A percentile compares a stretch with the other conserved stretches of the same genome.
Conservation (phyloP, 306 rosid species). For the Pterocarpus macrocarpus region DNA sequence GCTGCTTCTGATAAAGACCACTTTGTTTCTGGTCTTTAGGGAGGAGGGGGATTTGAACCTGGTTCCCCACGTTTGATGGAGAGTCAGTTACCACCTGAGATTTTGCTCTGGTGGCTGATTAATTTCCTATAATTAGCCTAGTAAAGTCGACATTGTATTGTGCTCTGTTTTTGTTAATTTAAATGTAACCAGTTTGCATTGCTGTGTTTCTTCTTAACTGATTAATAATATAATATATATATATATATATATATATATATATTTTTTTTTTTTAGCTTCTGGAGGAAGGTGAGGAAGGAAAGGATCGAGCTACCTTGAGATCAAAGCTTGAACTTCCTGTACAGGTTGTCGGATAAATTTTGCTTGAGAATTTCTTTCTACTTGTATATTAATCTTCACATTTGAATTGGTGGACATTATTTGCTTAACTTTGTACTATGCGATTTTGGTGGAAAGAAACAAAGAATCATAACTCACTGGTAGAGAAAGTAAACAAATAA, state of each 20-base stretch:
- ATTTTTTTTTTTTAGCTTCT: constrained; percentile 60
- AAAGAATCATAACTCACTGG: constrained; percentile 11
- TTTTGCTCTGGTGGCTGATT: constrained; percentile 23
- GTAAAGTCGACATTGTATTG: constrained; percentile 28
- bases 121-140: constrained; percentile 12
- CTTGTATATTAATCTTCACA: constrained; percentile 15
- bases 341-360: constrained; percentile 71
- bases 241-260: constrained; percentile 29
- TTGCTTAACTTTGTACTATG: constrained; percentile 21
- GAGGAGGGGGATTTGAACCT: too few species aligned
- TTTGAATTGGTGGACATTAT: constrained; percentile 39
- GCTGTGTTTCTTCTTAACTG: constrained; percentile 34
- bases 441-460: constrained; percentile 37
- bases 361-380: constrained; percentile 16
- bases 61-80: too few species aligned
- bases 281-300: constrained; percentile 99
- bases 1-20: too few species aligned
- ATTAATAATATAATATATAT: constrained; percentile 34
- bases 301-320: constrained; percentile 86
- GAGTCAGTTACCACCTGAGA: neutral
- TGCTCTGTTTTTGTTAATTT: constrained; percentile 17
- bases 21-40: too few species aligned
- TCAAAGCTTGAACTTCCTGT: constrained; percentile 99
- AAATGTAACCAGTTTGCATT: constrained; percentile 17
- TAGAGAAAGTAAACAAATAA: constrained; percentile 25